These are phyloP conservation scores for Mallotus japonicus DNA, from an alignment of 441 rosid species.

Conservation along the genomic window DNA sequence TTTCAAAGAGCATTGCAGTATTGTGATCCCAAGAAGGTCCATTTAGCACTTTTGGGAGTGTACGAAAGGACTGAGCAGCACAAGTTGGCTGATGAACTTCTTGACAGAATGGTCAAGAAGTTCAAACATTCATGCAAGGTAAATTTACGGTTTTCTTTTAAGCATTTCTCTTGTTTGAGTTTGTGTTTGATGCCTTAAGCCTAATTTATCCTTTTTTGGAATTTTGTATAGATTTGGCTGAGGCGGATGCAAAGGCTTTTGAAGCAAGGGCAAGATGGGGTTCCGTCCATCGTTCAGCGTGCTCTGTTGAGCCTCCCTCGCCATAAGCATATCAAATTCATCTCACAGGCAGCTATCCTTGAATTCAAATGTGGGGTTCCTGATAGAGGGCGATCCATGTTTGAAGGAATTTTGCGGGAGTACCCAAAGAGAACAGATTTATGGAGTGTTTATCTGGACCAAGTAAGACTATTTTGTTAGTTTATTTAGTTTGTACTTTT, in stretches of 20 bases:
- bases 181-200: background rate
- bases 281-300: slow-evolving; percentile 66
- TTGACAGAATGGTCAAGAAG: slow-evolving; percentile 74
- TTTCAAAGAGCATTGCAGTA: slow-evolving; percentile 89
- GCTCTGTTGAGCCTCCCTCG: slow-evolving; percentile 82
- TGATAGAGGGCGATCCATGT: slow-evolving; percentile 82
- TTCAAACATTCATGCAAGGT: slow-evolving; percentile 98
- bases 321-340: slow-evolving; percentile 81
- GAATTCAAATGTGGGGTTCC: slow-evolving; percentile 92
- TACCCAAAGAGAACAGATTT: slow-evolving; percentile 94
- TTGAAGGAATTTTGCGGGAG: slow-evolving; percentile 82
- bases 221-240: slow-evolving; percentile 65
- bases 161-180: background rate
- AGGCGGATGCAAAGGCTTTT: slow-evolving; percentile 55
- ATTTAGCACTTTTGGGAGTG: slow-evolving; percentile 77
- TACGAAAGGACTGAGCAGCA: slow-evolving; percentile 83
- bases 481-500: background rate
- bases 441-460: slow-evolving; percentile 96
- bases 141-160: slow-evolving; percentile 12
- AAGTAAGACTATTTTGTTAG: slow-evolving; percentile 40
- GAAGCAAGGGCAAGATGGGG: slow-evolving; percentile 54
- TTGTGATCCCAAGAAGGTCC: slow-evolving; percentile 81
- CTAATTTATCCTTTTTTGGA: background rate
- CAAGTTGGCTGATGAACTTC: slow-evolving; percentile 70
- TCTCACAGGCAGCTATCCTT: slow-evolving; percentile 79